Evolutionary conservation across 1,284 basidiomycete genomes (phyloP), one percentile per base, ranked within the genome.

Genomic region (Leccinum subrobustum): DNA sequence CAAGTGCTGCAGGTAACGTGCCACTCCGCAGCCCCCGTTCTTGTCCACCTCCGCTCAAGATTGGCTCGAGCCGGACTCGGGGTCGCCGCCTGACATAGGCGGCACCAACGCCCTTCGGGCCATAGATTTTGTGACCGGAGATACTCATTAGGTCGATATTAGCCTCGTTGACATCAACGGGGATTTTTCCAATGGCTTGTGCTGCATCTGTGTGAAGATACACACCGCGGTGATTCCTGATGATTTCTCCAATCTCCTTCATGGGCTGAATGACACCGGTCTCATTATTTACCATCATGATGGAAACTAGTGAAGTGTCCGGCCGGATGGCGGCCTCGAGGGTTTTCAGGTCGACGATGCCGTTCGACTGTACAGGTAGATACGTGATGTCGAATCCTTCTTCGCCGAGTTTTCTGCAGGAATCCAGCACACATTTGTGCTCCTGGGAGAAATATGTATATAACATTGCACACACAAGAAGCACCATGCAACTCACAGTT

Each of bases 261-360:
- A 99, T 84, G 1, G 97, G 97, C 74, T 99, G 97, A 64, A 99
- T 97, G 63, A 98, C 96, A 54, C 97, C 97, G 6, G 96, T 99
- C 80, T 99, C 97, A 78, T 99, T 99, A 81, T 99, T 99, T 64
- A 99, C 96, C 3, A 93, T 87, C 97, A 99, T 99, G 75, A 99
- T 91, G 9, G 96, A 97, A 47, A 98, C 88, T 8, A 98, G 78
- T 6, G 88, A 89, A 1, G 96, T 92, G 68, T 93, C 91, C 18
- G 94, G 93, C 53, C 93, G 87, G 57, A 98, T 92, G 31, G 95
- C 88, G 2, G 81, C 83, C 71, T 93, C 90, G 42, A 98, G 84
- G 23, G 86, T 85, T 50, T 87, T 78, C 50, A 98, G 78, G 54
- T 87, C 85, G 65, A 99, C 79, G 52, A 98, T 74, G 35, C 97